A percentile compares a stretch with the other conserved stretches of the same genome.
phyloP scores from a whole-genome alignment of 2,329 filamentous ascomycete genomes.

The Trichoderma pleuroti region DNA sequence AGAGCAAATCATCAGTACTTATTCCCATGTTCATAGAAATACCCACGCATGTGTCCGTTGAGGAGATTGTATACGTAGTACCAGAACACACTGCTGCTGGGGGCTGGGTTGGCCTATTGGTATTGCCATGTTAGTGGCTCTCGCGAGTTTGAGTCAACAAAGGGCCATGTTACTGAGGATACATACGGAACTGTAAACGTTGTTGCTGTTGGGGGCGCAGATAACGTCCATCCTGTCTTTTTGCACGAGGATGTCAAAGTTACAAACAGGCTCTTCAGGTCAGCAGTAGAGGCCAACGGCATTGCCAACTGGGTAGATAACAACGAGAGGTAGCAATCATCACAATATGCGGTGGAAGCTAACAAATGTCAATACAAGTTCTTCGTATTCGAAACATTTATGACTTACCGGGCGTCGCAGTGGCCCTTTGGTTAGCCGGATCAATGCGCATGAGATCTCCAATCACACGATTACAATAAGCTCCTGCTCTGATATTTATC shows the following conservation, averaged over 20 bases:
- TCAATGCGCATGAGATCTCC: background rate
- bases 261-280: background rate
- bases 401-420: background rate
- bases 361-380: background rate
- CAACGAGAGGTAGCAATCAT: background rate
- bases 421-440: background rate
- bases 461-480: background rate
- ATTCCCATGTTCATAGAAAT: background rate
- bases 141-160: background rate
- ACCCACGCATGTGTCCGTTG: background rate
- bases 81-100: background rate
- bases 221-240: background rate
- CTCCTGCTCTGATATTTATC: background rate
- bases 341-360: background rate
- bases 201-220: background rate
- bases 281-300: background rate
- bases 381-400: background rate
- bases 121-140: background rate
- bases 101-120: background rate
- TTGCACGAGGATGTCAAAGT: background rate
- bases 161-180: background rate
- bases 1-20: background rate
- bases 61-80: background rate
- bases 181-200: background rate
- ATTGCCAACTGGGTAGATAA: background rate